phyloP scores from a whole-genome alignment of 2,329 filamentous ascomycete genomes.

The Laburnicola sp. region DNA sequence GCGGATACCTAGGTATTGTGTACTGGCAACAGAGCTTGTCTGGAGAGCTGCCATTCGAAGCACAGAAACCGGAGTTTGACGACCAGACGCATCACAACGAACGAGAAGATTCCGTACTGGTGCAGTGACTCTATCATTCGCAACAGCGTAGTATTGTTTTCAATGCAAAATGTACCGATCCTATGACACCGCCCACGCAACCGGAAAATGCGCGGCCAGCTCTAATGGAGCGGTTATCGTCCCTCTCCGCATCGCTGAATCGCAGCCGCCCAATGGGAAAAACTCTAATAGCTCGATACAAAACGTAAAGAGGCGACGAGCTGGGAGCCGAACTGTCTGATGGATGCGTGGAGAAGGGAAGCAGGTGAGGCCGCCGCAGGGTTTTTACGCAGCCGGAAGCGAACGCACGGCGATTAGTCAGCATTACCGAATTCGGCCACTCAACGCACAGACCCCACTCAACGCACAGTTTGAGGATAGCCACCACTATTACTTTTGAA shows the following conservation, averaged over 20 bases:
- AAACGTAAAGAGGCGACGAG: conserved; percentile 45
- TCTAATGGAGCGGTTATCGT: conserved; percentile 67
- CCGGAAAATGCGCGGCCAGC: conserved; percentile 67
- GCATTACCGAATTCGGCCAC: background rate
- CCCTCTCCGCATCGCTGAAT: conserved; percentile 64
- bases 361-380: conserved; percentile 16
- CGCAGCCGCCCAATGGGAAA: conserved; percentile 52
- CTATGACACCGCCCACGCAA: conserved; percentile 87
- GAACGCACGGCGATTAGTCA: background rate
- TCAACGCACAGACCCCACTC: no score
- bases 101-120: no score
- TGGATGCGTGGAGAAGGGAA: conserved; percentile 39
- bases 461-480: no score
- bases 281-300: conserved; percentile 41
- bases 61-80: no score
- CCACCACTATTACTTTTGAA: no score
- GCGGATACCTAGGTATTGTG: no score
- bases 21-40: no score
- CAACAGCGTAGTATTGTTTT: no score
- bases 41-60: no score
- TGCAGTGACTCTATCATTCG: no score
- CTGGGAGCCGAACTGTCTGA: conserved; percentile 47
- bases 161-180: conserved; percentile 63
- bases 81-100: no score
- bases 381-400: conserved; percentile 21